Conservation (phyloP, 2,329 filamentous ascomycete genomes). For the Colletotrichum truncatum region DNA sequence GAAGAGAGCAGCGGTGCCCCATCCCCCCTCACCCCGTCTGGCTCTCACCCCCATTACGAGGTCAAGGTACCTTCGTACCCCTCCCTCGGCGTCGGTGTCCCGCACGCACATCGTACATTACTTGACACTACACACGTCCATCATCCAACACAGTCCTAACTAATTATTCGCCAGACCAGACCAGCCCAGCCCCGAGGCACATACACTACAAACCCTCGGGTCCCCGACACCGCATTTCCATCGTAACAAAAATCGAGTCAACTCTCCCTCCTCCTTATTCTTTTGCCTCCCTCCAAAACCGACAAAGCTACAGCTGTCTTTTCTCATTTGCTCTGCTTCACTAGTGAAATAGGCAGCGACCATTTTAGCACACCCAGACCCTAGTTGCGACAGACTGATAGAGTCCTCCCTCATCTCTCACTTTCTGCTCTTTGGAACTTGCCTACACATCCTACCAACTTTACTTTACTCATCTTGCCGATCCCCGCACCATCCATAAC, state of each 20-base stretch:
- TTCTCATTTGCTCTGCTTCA: not conserved
- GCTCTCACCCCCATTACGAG: not conserved
- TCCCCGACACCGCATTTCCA: conserved; percentile 27
- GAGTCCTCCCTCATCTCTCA: not conserved
- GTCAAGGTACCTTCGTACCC: conserved; percentile 7
- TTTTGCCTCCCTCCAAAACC: not conserved
- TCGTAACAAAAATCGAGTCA: conserved; percentile 15
- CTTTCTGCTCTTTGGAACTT: not conserved
- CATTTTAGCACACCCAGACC: not conserved
- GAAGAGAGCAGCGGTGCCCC: not conserved
- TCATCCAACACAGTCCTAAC: conserved; percentile 13
- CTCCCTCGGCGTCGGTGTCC: conserved; percentile 17
- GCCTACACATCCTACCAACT: not conserved
- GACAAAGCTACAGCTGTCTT: not conserved
- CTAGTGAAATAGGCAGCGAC: not conserved
- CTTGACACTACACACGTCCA: conserved; percentile 11
- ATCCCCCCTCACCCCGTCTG: conserved; percentile 8
- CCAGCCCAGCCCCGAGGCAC: conserved; percentile 24
- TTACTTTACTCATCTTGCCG: not conserved
- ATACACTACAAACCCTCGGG: conserved; percentile 11
- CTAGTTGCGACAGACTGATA: conserved; percentile 1
- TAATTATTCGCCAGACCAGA: conserved; percentile 28
- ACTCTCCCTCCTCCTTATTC: conserved; percentile 2
- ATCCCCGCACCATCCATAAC: conserved; percentile 6
- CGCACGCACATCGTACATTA: conserved; percentile 25